A percentile compares a stretch with the other conserved stretches of the same genome.
Conservation (phyloP, 2,329 filamentous ascomycete species). For the Colletotrichum limetticola region DNA sequence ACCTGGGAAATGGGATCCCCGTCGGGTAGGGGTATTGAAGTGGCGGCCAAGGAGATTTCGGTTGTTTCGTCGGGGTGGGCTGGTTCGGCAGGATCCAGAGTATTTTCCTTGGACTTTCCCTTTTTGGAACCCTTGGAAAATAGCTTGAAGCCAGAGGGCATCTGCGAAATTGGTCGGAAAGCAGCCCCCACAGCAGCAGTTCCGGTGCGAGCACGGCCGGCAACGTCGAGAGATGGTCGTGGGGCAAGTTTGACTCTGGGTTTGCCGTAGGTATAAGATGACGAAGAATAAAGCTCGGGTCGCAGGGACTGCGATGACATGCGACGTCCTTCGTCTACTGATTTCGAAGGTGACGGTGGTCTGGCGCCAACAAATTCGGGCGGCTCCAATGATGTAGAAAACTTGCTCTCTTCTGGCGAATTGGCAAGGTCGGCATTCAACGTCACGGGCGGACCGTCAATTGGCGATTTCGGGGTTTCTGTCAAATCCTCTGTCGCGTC, state of each 20-base stretch:
- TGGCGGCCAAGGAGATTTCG: conserved; percentile 46
- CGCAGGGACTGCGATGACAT: conserved; percentile 64
- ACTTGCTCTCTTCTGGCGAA: conserved; percentile 60
- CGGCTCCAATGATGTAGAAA: conserved; percentile 60
- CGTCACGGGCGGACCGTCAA: conserved; percentile 52
- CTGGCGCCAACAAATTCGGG: conserved; percentile 62
- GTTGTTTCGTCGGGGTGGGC: conserved; percentile 49
- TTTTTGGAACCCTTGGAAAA: conserved; percentile 69
- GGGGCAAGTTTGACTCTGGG: conserved; percentile 92
- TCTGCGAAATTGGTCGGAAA: conserved; percentile 78
- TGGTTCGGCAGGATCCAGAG: conserved; percentile 42
- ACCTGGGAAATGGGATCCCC: conserved; percentile 41
- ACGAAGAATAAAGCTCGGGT: conserved; percentile 61
- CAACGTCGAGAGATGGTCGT: conserved; percentile 77
- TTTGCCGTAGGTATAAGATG: conserved; percentile 66
- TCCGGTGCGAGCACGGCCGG: conserved; percentile 68
- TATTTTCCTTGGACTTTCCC: conserved; percentile 50
- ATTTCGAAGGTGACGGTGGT: conserved; percentile 57
- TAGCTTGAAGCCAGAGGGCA: conserved; percentile 83
- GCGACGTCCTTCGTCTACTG: conserved; percentile 55
- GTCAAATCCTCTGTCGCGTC: conserved; percentile 39
- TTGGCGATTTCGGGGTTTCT: conserved; percentile 44
- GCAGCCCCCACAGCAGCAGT: conserved; percentile 53
- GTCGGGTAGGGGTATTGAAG: conserved; percentile 50
- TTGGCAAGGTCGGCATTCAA: conserved; percentile 64